phyloP scores from a whole-genome alignment of 805 yeast genomes.

The Babjeviella inositovora region DNA sequence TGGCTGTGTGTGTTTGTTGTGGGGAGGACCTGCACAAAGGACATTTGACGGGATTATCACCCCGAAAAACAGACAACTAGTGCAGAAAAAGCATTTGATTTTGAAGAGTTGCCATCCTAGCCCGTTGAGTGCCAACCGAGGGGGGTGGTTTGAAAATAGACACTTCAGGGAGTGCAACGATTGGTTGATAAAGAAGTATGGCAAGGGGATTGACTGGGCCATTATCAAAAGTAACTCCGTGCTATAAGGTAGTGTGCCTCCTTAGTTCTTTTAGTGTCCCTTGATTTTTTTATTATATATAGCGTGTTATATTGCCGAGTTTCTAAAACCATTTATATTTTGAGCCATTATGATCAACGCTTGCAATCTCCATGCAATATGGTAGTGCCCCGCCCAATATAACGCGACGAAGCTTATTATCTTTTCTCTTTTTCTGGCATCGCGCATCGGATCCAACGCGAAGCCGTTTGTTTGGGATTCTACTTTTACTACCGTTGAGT shows the following conservation, averaged over 20 bases:
- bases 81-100: constrained; percentile 23
- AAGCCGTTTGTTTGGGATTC: too few relatives aligned
- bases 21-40: constrained; percentile 28
- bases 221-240: constrained; percentile 20
- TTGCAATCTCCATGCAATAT: too few relatives aligned
- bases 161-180: constrained; percentile 68
- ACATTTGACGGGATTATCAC: constrained; percentile 10
- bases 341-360: too few relatives aligned
- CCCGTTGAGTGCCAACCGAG: constrained; percentile 82
- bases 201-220: constrained; percentile 55
- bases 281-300: too few relatives aligned
- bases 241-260: constrained; percentile 21
- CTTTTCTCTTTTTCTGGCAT: too few relatives aligned
- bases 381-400: too few relatives aligned
- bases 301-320: too few relatives aligned
- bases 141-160: constrained; percentile 58
- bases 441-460: too few relatives aligned
- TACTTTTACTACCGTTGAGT: too few relatives aligned
- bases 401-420: too few relatives aligned
- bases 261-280: constrained; percentile 23
- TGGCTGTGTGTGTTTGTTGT: constrained; percentile 6
- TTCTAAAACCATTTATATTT: too few relatives aligned
- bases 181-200: constrained; percentile 42
- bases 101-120: constrained; percentile 84
- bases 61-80: constrained; percentile 8